Base-by-base conservation (phyloP, 192 early-diverging fungal genomes). In the Backusella mclennaniae region DNA sequence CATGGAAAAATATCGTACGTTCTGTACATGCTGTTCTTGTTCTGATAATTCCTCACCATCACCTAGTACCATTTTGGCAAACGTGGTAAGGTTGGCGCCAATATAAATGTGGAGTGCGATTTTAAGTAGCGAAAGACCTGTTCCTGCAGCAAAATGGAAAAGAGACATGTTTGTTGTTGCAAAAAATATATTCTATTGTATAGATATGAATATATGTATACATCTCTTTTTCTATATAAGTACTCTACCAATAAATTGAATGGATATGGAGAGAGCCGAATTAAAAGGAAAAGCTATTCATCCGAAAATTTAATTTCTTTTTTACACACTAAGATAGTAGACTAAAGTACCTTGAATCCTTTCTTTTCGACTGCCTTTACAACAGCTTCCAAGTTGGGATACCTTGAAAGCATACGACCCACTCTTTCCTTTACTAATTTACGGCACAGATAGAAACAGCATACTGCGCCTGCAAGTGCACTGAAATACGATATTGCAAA, bases 241-340 rank as follows among this genome's bases (percentile, higher is more conserved):
- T 15, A 67, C 33, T 39, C 42, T 79, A 83, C 81, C 77, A 92
- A 80, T 9, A 94, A 75, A 66, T 86, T 89, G 79, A 85, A 93
- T 17, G 92, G 92, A 78, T 94, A 94, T 8, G 92, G 92, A 8
- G 91, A 91, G 35, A 94, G 63, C 0, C 92, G 84, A 75, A 94
- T 92, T 35, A 94, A 69, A 0, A 90, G 80, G 46, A 91, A 78
- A 7, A 93, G 79, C 91, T 93, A 76, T 2, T 23, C 35, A 36
- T n/a, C n/a, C 4, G 52, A 31, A 41, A 49, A 19, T 29, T 21
- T 23, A 79, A n/a, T 41, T 15, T 46, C 14, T 33, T 33, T 33
- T 33, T 33, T 33, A 12, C 44, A 35, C 46, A n/a, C 19, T 59
- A 67, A 6, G 12, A 17, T 14, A 3, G 73, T 69, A 38, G 6